Evolutionary conservation across 108 stramenopile genomes (phyloP), one percentile per base, ranked within the genome.

Genomic region (Stephanodiscus triporus): DNA sequence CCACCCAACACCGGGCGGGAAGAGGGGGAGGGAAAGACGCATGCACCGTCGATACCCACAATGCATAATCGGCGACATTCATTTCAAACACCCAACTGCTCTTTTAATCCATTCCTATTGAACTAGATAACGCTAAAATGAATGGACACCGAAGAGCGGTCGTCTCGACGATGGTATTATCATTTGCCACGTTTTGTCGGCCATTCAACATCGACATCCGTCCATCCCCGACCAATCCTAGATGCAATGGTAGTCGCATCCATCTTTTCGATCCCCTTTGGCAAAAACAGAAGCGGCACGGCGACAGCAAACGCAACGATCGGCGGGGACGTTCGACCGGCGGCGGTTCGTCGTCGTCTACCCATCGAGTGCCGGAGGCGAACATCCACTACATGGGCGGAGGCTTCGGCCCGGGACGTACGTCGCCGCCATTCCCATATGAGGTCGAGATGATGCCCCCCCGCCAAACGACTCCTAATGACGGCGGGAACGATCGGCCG

Each of bases 311-410:
- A n/a, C 5, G 20, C 56, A 16, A 61, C 34, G 45, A 48, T 23
- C 17, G 29, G 26, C 64, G 16, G 20, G 50, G 47, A 10, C 19
- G 37, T 13, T 23, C 9, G 27, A 16, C 16, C 34, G 36, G 6
- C 59, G 26, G 40, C 40, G 40, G 40, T 11, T 13, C 14, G 43
- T 16, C 9, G 7, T 30, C 57, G 1, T 20, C 8, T 3, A n/a
- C 20, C 60, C 60, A 67, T 54, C 49, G 75, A 22, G 58, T 76
- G 45, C 78, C 78, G 14, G 78, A 70, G n/a, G 24, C 60, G 32
- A 66, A 72, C 36, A 26, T 78, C 13, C 7, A 65, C 26, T 64
- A 23, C n/a, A 26, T 78, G 0, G 50, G 54, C 23, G 22, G 63
- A 6, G 78, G 78, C 2, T 78, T 72, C 40, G 78, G 71, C 1